phyloP scores from a whole-genome alignment of 2,329 filamentous ascomycete species.

The Rutstroemia sp. region DNA sequence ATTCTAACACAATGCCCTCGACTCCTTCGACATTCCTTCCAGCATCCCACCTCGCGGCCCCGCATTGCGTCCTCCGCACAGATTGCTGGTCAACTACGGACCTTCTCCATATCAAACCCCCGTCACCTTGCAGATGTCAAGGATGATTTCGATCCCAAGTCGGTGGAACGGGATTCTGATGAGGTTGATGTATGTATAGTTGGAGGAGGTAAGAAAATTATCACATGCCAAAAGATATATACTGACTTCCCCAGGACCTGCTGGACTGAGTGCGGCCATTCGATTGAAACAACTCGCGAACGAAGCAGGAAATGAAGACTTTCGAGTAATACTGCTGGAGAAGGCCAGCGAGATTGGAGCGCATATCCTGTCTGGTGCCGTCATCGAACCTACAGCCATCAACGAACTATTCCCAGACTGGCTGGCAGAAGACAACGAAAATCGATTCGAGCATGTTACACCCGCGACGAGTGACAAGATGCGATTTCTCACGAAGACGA shows the following conservation, averaged over 20 bases:
- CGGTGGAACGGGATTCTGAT: conserved; percentile 80
- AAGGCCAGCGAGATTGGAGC: conserved; percentile 93
- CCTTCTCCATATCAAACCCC: conserved; percentile 37
- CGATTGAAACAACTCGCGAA: conserved; percentile 92
- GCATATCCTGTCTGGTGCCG: conserved; percentile 92
- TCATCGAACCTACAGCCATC: conserved; percentile 82
- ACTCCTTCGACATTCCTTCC: conserved; percentile 14
- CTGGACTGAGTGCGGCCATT: conserved; percentile 87
- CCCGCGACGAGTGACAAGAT: conserved; percentile 79
- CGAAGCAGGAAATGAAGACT: conserved; percentile 90
- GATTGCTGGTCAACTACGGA: conserved; percentile 27
- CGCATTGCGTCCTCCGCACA: conserved; percentile 10
- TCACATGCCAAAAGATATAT: neutral
- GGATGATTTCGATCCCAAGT: conserved; percentile 56
- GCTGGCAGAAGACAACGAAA: conserved; percentile 81
- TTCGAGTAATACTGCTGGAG: conserved; percentile 84
- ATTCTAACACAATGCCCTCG: conserved; percentile 13
- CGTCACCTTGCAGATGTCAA: conserved; percentile 38
- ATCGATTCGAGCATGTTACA: conserved; percentile 80
- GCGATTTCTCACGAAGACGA: conserved; percentile 83
- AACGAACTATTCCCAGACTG: conserved; percentile 91
- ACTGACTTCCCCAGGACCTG: conserved; percentile 52
- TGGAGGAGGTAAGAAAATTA: conserved; percentile 58
- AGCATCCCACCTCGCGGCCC: conserved; percentile 16
- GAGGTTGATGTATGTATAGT: conserved; percentile 96